A percentile compares a stretch with the other conserved stretches of the same genome.
Evolutionary conservation across 192 early-diverging fungal species (phyloP).

Genomic region (Entophlyctis luteolus): DNA sequence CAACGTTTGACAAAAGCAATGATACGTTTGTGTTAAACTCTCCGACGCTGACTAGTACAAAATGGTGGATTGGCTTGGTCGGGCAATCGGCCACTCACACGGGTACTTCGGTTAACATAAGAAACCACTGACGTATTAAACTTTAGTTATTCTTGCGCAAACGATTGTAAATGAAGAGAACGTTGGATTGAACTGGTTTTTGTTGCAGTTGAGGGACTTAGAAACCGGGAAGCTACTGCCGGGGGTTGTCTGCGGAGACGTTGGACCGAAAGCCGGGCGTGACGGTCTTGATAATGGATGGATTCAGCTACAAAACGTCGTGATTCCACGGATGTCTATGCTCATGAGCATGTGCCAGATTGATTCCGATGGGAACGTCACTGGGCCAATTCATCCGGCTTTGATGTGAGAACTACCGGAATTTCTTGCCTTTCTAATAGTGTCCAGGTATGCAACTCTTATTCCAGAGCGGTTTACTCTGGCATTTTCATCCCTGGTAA

Average conservation of each 20-base stretch:
- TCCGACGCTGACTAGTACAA: conserved; percentile 56
- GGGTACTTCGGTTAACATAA: not conserved
- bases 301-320: conserved; percentile 57
- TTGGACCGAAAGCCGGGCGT: conserved; percentile 60
- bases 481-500: conserved; percentile 34
- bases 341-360: conserved; percentile 56
- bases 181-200: conserved; percentile 64
- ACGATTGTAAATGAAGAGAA: conserved; percentile 55
- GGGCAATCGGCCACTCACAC: conserved; percentile 66
- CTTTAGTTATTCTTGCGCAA: conserved; percentile 51
- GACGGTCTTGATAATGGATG: conserved; percentile 65
- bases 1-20: conserved; percentile 54
- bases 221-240: conserved; percentile 48
- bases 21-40: conserved; percentile 63
- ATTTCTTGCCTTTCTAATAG: not conserved
- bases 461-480: conserved; percentile 63
- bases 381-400: conserved; percentile 50
- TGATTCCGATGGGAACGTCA: conserved; percentile 50
- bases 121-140: not conserved
- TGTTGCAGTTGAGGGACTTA: conserved; percentile 56
- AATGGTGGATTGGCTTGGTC: conserved; percentile 69
- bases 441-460: conserved; percentile 55
- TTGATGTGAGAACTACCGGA: not conserved
- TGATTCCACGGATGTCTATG: conserved; percentile 58
- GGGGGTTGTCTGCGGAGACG: conserved; percentile 54